These are phyloP conservation scores for Didymella sp. DNA, from an alignment of 2,329 filamentous ascomycete genomes.

Conservation along the genomic window DNA sequence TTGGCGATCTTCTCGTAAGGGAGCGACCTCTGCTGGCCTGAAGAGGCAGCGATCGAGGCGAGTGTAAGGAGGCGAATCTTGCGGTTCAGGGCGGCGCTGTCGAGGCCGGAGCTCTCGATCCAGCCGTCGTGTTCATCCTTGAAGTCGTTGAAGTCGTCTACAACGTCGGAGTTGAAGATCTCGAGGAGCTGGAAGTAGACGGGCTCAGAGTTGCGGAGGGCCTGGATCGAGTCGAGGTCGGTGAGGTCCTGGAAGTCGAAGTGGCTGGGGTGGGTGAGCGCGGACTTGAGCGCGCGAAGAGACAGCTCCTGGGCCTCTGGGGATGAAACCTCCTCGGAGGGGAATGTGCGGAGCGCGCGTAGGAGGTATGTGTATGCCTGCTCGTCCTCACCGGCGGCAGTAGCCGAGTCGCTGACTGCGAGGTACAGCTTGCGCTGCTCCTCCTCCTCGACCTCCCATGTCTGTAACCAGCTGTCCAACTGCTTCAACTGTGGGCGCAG, in stretches of 20 bases:
- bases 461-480: slow-evolving; percentile 79
- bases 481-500: slow-evolving; percentile 83
- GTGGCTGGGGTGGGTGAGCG: slow-evolving; percentile 70
- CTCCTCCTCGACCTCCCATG: slow-evolving; percentile 83
- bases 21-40: slow-evolving; percentile 78
- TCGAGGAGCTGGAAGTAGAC: slow-evolving; percentile 91
- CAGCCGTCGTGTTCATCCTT: slow-evolving; percentile 88
- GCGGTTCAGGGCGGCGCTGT: slow-evolving; percentile 78
- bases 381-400: slow-evolving; percentile 77
- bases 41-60: slow-evolving; percentile 83
- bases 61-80: slow-evolving; percentile 98
- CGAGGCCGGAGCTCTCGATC: slow-evolving; percentile 75
- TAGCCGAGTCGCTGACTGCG: slow-evolving; percentile 80
- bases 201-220: slow-evolving; percentile 82
- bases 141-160: slow-evolving; percentile 96
- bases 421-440: slow-evolving; percentile 85
- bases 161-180: slow-evolving; percentile 90
- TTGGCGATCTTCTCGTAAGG: slow-evolving; percentile 85
- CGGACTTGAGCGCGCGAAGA: slow-evolving; percentile 69
- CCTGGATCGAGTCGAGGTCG: slow-evolving; percentile 78
- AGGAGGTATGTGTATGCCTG: slow-evolving; percentile 76
- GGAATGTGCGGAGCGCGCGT: slow-evolving; percentile 79
- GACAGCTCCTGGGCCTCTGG: slow-evolving; percentile 65
- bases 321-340: slow-evolving; percentile 62
- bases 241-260: slow-evolving; percentile 78